Evolutionary conservation across 2,329 filamentous ascomycete species (phyloP).

Genomic region (Periglandula ipomoeae): DNA sequence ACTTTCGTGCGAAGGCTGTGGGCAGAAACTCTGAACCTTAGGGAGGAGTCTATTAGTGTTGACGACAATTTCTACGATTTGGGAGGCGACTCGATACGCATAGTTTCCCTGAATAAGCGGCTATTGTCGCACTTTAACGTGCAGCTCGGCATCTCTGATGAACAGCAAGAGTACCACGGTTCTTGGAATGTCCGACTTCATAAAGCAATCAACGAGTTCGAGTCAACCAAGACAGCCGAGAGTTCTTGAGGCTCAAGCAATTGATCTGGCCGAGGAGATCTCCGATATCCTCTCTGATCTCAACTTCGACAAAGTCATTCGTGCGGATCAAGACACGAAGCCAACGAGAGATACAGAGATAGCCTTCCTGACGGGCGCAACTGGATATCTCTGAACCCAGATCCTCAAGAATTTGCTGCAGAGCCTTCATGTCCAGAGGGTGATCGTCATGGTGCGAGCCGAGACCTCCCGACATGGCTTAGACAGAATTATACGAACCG

Average conservation of each 20-base stretch:
- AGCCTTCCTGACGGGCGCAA: slow-evolving; percentile 76
- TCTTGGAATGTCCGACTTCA: not conserved
- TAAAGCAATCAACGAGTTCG: no score
- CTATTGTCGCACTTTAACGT: not conserved
- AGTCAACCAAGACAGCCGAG: no score
- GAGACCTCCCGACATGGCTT: slow-evolving; percentile 49
- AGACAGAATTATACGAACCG: slow-evolving; percentile 43
- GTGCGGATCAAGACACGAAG: not conserved
- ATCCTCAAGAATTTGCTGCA: slow-evolving; percentile 63
- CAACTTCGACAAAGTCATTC: not conserved
- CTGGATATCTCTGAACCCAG: slow-evolving; percentile 64
- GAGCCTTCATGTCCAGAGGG: slow-evolving; percentile 25
- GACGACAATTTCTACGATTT: slow-evolving; percentile 12
- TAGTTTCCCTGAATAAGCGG: not conserved
- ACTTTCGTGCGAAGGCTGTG: slow-evolving; percentile 11
- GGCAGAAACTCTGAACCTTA: slow-evolving; percentile 9
- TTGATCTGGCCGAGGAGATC: no score
- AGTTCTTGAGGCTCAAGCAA: no score
- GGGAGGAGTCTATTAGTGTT: slow-evolving; percentile 6
- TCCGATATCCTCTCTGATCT: no score
- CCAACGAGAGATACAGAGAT: slow-evolving; percentile 26
- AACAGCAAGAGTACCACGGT: slow-evolving; percentile 1
- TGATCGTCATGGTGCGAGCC: slow-evolving; percentile 66
- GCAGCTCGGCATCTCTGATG: not conserved
- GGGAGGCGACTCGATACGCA: slow-evolving; percentile 11